Base-by-base conservation (phyloP, 129 eudicot species). In the Tanacetum coccineum region DNA sequence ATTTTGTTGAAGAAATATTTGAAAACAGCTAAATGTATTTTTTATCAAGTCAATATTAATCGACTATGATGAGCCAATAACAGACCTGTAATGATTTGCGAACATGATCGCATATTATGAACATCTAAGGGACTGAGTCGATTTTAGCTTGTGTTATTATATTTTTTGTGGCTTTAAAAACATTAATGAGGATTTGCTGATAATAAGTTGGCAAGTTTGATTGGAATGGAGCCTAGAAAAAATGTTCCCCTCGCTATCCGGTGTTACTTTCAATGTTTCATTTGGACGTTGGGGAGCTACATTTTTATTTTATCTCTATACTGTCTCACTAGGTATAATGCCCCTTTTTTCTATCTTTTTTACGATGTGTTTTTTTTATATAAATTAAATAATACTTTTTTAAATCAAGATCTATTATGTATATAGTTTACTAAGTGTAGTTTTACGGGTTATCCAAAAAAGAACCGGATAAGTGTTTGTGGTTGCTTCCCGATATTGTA, bases 111-210 rank as follows among this genome's bases (percentile, higher is more conserved):
- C 96, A 85, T 22, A 58, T 81, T 66, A 72, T 83, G 96, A 88
- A 88, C 96, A 85, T 88, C 96, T 85, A 88, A 88, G 96, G 96
- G 96, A 85, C 93, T 88, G 96, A 85, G 87, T 78, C 80, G 3
- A n/a, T 12, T 8, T 36, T 7, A 36, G 9, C 10, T 6, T 13
- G 3, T 53, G 44, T 30, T 22, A 0, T 0, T 49, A 6, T 68
- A 36, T 22, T n/a, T 15, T 13, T 75, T 11, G 54, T 55, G 67
- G 64, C 49, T 71, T 82, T 59, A n/a, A n/a, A n/a, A n/a, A n/a
- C n/a, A n/a, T n/a, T 75, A 14, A 45, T 78, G 36, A 10, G 28
- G 64, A 67, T 67, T 71, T 77, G 77, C 57, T 47, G n/a, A n/a
- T 4, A 56, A 66, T 0, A 10, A 42, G 10, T 66, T 28, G 61